phyloP scores from a whole-genome alignment of 192 early-diverging fungal species.

The Helicostylum pulchrum region DNA sequence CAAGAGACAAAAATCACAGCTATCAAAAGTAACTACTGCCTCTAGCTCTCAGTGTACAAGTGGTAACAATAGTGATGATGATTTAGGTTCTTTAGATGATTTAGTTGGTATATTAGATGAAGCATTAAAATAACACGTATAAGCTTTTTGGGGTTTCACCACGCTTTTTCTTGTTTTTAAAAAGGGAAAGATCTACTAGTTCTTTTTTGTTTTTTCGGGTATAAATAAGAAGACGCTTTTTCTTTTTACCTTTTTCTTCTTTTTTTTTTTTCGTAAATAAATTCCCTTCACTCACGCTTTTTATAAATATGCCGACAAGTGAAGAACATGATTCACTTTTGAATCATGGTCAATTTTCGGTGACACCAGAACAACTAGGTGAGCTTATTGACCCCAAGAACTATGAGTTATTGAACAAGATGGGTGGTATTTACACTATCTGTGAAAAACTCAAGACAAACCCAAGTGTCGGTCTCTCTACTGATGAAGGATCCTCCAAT shows the following conservation, averaged over 20 bases:
- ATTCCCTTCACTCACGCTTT: not conserved
- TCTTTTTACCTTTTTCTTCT: not conserved
- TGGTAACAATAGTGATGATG: constrained; percentile 5
- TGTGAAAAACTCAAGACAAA: constrained; percentile 61
- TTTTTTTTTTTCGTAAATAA: not conserved
- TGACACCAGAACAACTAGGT: constrained; percentile 30
- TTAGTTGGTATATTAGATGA: constrained; percentile 52
- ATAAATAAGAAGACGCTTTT: not conserved
- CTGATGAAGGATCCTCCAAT: constrained; percentile 38
- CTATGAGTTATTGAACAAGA: constrained; percentile 47
- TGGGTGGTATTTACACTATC: constrained; percentile 59
- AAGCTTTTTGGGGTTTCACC: too few species aligned
- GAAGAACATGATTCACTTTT: not conserved
- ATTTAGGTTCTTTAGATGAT: constrained; percentile 38
- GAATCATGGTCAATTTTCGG: not conserved
- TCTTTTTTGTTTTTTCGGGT: too few species aligned
- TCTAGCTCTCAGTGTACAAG: constrained; percentile 3
- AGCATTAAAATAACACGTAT: constrained; percentile 28
- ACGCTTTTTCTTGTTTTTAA: too few species aligned
- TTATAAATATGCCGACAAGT: not conserved
- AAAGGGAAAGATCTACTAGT: too few species aligned
- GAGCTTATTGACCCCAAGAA: constrained; percentile 67
- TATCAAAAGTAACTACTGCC: constrained; percentile 16
- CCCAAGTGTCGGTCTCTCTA: constrained; percentile 52
- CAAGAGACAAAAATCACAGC: constrained; percentile 4